Evolutionary conservation across 2,329 filamentous ascomycete genomes (phyloP).

Genomic region (Dryadomyces quercus-mongolicae): DNA sequence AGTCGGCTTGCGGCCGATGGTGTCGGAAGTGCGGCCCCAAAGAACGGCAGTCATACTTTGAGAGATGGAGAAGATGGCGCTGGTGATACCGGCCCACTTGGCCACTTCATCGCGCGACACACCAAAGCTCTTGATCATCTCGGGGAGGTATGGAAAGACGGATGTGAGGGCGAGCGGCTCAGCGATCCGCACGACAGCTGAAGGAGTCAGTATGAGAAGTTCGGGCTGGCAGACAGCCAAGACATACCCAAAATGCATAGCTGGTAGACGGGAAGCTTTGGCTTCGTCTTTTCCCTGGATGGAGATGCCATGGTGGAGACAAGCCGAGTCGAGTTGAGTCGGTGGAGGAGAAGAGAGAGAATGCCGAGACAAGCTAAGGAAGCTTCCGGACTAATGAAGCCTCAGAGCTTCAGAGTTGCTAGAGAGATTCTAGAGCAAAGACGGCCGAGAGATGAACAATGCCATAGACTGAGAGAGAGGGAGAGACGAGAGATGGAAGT

Average conservation of each 20-base stretch:
- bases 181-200: constrained; percentile 67
- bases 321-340: too few species aligned
- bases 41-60: constrained; percentile 61
- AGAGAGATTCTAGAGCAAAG: too few species aligned
- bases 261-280: constrained; percentile 65
- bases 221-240: not conserved
- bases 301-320: constrained; percentile 7
- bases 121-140: constrained; percentile 75
- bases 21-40: constrained; percentile 69
- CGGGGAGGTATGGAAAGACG: constrained; percentile 58
- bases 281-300: constrained; percentile 19
- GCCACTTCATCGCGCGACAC: constrained; percentile 60
- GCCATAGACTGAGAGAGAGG: not conserved
- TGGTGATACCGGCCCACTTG: constrained; percentile 68
- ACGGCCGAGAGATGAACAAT: too few species aligned
- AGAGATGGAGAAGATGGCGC: constrained; percentile 58
- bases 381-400: not conserved
- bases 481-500: not conserved
- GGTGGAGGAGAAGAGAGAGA: not conserved
- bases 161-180: constrained; percentile 64
- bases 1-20: constrained; percentile 67
- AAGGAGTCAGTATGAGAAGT: not conserved
- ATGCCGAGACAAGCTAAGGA: not conserved
- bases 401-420: too few species aligned
- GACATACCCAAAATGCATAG: constrained; percentile 59